Percentiles rank a stretch among this genome's conserved stretches.
Conservation (phyloP, 2,329 filamentous ascomycete genomes). For the Bipolaris cookei region DNA sequence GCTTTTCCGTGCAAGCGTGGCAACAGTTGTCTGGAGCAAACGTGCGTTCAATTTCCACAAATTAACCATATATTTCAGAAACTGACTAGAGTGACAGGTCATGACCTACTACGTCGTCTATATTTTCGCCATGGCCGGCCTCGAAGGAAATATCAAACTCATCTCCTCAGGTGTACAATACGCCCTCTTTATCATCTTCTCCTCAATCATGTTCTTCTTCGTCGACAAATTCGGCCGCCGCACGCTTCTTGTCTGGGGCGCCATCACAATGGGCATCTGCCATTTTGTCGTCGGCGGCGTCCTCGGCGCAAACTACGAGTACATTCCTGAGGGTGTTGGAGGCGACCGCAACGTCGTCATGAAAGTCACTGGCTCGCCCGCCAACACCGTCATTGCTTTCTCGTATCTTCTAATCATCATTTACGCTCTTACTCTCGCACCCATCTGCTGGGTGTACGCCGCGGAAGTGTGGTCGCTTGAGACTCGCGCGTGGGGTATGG, state of each 20-base stretch:
- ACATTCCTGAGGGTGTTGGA: slow-evolving; percentile 47
- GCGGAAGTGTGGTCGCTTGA: slow-evolving; percentile 67
- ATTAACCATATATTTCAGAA: neutral
- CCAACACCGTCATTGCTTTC: slow-evolving; percentile 66
- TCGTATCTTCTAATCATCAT: slow-evolving; percentile 76
- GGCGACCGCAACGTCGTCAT: slow-evolving; percentile 62
- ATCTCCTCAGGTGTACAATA: slow-evolving; percentile 74
- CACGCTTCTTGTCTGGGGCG: slow-evolving; percentile 67
- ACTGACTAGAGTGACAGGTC: slow-evolving; percentile 1
- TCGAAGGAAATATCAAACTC: slow-evolving; percentile 64
- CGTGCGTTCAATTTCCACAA: slow-evolving; percentile 61
- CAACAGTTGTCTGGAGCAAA: slow-evolving; percentile 79
- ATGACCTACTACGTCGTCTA: slow-evolving; percentile 54
- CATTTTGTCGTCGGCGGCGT: slow-evolving; percentile 58
- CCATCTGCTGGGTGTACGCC: slow-evolving; percentile 64
- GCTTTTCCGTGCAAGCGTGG: slow-evolving; percentile 77
- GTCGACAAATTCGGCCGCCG: slow-evolving; percentile 79
- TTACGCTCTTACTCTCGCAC: slow-evolving; percentile 69
- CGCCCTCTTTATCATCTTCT: slow-evolving; percentile 81
- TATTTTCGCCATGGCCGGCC: slow-evolving; percentile 74
- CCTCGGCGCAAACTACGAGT: slow-evolving; percentile 56
- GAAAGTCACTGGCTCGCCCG: slow-evolving; percentile 53
- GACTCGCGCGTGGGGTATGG: slow-evolving; percentile 66
- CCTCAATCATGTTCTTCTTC: slow-evolving; percentile 74
- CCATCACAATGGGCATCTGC: slow-evolving; percentile 67